Base-by-base conservation (phyloP, 2,329 filamentous ascomycete genomes). In the Camptophora hylomeconis region DNA sequence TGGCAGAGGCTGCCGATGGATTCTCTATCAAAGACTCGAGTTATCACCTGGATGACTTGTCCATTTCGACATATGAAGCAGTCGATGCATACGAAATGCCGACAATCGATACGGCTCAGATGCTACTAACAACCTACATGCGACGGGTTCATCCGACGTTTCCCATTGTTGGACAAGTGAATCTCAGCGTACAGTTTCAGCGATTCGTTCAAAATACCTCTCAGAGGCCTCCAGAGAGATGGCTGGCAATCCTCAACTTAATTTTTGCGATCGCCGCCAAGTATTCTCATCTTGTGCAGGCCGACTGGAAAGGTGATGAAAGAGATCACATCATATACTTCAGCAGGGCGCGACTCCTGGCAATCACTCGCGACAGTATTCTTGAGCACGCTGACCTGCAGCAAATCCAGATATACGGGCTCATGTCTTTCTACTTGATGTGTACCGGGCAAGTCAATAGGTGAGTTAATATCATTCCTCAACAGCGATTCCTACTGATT, bases 221-320 rank as follows among this genome's bases (percentile, higher is more conserved):
- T 6, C 31, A 36, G 11, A 44, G 49, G 31, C 54, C 55, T 10
- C 53, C 53, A 2, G 51, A 53, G 30, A 56, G 53, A 31, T 58
- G 55, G 54, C 45, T 61, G 22, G 57, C 58, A 10, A 60, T 60
- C 14, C 38, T 62, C 33, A 61, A 62, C 29, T 45, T 61, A 43
- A 58, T 62, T 3, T 60, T 62, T 30, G 58, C 58, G 17, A 60
- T 62, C 26, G 47, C 48, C 4, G 52, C 57, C 16, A 53, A 54
- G 31, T 55, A 61, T 39, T 51, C 57, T 7, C 54, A 60, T 30
- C 45, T 61, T 4, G 48, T 50, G 19, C 49, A 58, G 32, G 55
- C 56, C 8, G 45, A 55, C 4, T 61, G 57, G 57, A 44, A 45
- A 28, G 55, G 53, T 3, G 50, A 58, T 35, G 47, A 52, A 15